phyloP scores from a whole-genome alignment of 805 yeast species.

The Teunomyces cretensis region DNA sequence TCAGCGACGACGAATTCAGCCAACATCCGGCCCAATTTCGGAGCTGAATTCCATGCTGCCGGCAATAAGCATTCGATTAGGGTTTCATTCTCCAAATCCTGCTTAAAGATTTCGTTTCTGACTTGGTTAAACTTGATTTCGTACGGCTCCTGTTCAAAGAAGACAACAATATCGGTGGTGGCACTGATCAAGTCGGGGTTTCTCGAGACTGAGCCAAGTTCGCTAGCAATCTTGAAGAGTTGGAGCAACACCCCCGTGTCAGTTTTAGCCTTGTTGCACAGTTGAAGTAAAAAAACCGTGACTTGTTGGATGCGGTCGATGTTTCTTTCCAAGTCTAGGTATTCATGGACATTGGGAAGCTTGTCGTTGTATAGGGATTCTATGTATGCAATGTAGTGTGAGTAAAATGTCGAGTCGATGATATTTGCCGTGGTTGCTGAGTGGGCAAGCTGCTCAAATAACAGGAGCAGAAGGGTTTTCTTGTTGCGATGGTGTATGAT shows the following conservation, averaged over 20 bases:
- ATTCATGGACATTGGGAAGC: slow-evolving; percentile 38
- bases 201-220: slow-evolving; percentile 17
- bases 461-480: slow-evolving; percentile 11
- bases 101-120: slow-evolving; percentile 15
- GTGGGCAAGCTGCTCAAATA: slow-evolving; percentile 14
- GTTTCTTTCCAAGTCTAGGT: slow-evolving; percentile 28
- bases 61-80: slow-evolving; percentile 19
- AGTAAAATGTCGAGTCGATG: slow-evolving; percentile 22
- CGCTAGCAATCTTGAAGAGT: slow-evolving; percentile 22
- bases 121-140: slow-evolving; percentile 10
- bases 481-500: slow-evolving; percentile 10
- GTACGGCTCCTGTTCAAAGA: slow-evolving; percentile 2
- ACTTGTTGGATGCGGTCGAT: slow-evolving; percentile 21
- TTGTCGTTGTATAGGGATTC: slow-evolving; percentile 26
- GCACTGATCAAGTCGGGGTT: slow-evolving; percentile 2
- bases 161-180: slow-evolving; percentile 6
- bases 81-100: slow-evolving; percentile 24
- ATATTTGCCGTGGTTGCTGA: neutral
- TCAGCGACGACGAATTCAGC: slow-evolving; percentile 17
- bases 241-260: slow-evolving; percentile 10
- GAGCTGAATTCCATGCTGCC: slow-evolving; percentile 8
- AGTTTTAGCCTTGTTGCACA: slow-evolving; percentile 1
- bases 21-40: slow-evolving; percentile 10
- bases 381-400: slow-evolving; percentile 21
- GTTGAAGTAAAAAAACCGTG: neutral